phyloP scores from a whole-genome alignment of 257 asterid species.

The Parsonsia alboflavescens region DNA sequence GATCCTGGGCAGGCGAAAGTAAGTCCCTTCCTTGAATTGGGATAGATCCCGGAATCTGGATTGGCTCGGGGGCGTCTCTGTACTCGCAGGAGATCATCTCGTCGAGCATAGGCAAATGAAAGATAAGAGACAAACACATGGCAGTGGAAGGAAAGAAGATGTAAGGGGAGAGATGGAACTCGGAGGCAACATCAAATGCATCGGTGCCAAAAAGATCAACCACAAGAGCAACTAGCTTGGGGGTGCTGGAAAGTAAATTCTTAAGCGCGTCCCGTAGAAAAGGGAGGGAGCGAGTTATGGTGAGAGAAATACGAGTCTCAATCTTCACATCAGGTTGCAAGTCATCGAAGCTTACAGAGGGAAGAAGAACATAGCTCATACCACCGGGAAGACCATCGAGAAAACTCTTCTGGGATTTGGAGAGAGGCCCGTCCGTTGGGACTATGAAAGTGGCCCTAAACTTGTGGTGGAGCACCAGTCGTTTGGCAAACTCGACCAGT shows the following conservation, averaged over 20 bases:
- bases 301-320: constrained; percentile 57
- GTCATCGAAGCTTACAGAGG: constrained; percentile 45
- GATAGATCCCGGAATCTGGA: constrained; percentile 55
- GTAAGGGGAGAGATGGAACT: constrained; percentile 37
- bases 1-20: constrained; percentile 58
- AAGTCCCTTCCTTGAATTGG: constrained; percentile 57
- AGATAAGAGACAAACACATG: constrained; percentile 41
- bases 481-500: constrained; percentile 49
- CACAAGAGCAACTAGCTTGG: constrained; percentile 45
- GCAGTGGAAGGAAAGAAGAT: constrained; percentile 62
- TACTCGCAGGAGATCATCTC: constrained; percentile 37
- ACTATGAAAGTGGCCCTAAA: constrained; percentile 35
- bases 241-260: constrained; percentile 9
- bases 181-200: constrained; percentile 50
- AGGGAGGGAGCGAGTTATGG: constrained; percentile 54
- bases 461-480: constrained; percentile 40
- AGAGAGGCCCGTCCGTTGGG: constrained; percentile 51
- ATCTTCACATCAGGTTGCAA: constrained; percentile 34
- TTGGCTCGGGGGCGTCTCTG: constrained; percentile 42
- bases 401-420: constrained; percentile 38
- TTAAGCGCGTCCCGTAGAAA: constrained; percentile 31
- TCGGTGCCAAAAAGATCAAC: constrained; percentile 79
- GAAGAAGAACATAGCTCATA: constrained; percentile 39
- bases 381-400: constrained; percentile 49
- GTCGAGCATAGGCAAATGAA: constrained; percentile 51